A percentile compares a stretch with the other conserved stretches of the same genome.
Conservation (phyloP, 345 rosid genomes). For the Eucalyptus marginata region DNA sequence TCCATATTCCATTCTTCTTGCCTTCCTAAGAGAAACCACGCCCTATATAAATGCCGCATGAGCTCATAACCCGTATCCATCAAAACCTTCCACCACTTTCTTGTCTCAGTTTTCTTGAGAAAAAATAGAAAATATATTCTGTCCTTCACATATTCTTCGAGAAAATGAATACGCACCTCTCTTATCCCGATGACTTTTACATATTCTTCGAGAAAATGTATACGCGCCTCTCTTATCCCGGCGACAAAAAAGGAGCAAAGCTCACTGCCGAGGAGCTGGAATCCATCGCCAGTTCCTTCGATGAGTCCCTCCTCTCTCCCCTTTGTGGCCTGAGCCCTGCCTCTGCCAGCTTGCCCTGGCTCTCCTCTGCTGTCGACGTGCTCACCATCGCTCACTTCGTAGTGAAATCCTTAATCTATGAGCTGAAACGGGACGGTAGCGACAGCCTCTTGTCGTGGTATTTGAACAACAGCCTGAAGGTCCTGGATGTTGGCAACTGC, state of each 20-base stretch:
- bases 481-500: neutral
- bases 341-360: neutral
- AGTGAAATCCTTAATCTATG: neutral
- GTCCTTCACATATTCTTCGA: neutral
- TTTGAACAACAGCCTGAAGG: neutral
- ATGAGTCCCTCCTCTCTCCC: neutral
- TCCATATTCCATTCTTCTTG: neutral
- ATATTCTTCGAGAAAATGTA: neutral
- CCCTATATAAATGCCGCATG: neutral
- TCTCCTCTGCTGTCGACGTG: neutral
- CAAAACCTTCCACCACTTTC: neutral
- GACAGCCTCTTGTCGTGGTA: neutral
- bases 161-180: too few species aligned
- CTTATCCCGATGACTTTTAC: too few species aligned
- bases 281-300: neutral
- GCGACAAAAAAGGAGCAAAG: neutral
- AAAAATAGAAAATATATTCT: neutral
- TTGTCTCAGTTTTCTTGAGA: neutral
- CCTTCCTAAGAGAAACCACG: neutral
- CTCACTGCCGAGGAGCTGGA: neutral
- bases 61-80: neutral
- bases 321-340: neutral
- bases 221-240: neutral
- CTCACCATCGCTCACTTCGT: neutral
- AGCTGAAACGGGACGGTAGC: neutral